phyloP scores from a whole-genome alignment of 805 yeast genomes.

The Candida patagonica region DNA sequence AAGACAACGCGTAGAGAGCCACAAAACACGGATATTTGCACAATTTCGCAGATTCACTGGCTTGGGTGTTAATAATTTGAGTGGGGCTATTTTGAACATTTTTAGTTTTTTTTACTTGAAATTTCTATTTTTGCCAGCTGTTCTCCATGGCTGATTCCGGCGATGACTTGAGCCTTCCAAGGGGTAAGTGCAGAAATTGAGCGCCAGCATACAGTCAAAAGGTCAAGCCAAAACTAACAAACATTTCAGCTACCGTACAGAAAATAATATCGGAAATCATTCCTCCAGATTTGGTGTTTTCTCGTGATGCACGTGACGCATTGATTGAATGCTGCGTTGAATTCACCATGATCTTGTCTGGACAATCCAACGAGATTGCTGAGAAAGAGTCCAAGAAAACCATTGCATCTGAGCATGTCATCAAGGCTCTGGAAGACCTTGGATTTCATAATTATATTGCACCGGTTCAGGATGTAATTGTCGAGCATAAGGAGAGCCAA shows the following conservation, averaged over 20 bases:
- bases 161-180: constrained; percentile 30
- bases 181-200: constrained; percentile 9
- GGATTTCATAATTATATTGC: constrained; percentile 83
- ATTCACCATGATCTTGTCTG: constrained; percentile 87
- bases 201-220: neutral
- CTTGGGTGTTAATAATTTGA: too few species aligned
- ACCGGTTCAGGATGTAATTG: constrained; percentile 66
- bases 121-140: too few species aligned
- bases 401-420: constrained; percentile 91
- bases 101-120: too few species aligned
- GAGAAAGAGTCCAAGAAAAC: constrained; percentile 95
- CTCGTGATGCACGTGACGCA: constrained; percentile 91
- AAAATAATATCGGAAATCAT: constrained; percentile 85
- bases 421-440: constrained; percentile 76
- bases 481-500: constrained; percentile 79
- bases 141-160: constrained; percentile 15
- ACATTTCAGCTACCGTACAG: constrained; percentile 75
- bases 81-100: too few species aligned
- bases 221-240: neutral
- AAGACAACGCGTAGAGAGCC: too few species aligned
- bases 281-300: constrained; percentile 78
- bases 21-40: too few species aligned
- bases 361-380: constrained; percentile 92
- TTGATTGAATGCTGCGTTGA: constrained; percentile 94
- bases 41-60: too few species aligned